phyloP scores from a whole-genome alignment of 768 basidiomycete species.

The Tulasnella calospora region DNA sequence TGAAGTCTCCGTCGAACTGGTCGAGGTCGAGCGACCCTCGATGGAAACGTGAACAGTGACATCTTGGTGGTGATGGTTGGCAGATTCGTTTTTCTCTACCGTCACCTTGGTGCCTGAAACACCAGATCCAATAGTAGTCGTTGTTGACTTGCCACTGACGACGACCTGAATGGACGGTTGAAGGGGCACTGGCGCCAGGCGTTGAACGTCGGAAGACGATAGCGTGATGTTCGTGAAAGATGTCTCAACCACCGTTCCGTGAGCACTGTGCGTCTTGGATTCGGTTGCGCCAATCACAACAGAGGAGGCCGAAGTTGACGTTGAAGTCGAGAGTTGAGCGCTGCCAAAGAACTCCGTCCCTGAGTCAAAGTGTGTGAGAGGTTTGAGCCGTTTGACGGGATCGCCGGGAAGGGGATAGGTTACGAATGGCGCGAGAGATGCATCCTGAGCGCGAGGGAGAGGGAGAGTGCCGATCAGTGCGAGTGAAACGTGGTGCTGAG shows the following conservation, averaged over 20 bases:
- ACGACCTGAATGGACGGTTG: not conserved
- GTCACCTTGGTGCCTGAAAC: not conserved
- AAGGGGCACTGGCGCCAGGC: not conserved
- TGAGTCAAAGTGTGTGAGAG: too few relatives aligned
- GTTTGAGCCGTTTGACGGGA: too few relatives aligned
- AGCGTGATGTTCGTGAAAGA: too few relatives aligned
- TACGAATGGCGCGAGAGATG: too few relatives aligned
- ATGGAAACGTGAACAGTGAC: not conserved
- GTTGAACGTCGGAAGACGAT: not conserved
- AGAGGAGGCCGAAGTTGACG: not conserved
- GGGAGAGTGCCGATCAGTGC: too few relatives aligned
- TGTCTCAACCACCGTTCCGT: not conserved
- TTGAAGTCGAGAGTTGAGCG: too few relatives aligned
- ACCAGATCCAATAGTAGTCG: not conserved
- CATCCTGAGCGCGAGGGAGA: too few relatives aligned
- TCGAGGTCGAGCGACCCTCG: not conserved
- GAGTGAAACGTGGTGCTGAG: too few relatives aligned
- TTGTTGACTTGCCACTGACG: not conserved
- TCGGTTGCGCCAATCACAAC: not conserved
- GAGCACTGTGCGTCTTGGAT: not conserved
- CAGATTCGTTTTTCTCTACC: slow-evolving; percentile 26
- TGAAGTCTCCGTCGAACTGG: not conserved
- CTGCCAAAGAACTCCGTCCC: too few relatives aligned
- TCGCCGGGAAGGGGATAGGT: too few relatives aligned
- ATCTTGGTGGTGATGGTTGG: not conserved